Evolutionary conservation across 345 rosid species (phyloP).

Genomic region (Lepidium africanum): DNA sequence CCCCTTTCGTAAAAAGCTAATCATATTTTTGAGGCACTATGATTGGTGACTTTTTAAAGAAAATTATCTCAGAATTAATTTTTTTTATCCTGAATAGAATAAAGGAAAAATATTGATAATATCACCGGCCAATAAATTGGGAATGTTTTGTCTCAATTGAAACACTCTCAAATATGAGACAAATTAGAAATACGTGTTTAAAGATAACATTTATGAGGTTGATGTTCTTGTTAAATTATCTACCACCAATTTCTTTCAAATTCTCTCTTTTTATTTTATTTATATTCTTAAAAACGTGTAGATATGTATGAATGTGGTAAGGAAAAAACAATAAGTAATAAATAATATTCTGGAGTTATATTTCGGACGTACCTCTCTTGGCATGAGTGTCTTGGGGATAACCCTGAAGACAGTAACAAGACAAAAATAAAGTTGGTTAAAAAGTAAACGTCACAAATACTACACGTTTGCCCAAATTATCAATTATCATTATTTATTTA

Average conservation of each 20-base stretch:
- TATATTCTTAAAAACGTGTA: too few species aligned
- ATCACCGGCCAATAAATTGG: conserved; percentile 24
- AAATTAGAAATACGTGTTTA: conserved; percentile 22
- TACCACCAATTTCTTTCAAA: conserved; percentile 27
- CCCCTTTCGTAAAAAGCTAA: conserved; percentile 20
- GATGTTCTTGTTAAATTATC: conserved; percentile 34
- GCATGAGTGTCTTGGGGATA: conserved; percentile 73
- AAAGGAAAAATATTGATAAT: conserved; percentile 9
- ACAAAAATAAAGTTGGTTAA: conserved; percentile 22
- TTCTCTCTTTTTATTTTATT: neutral
- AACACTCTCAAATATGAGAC: conserved; percentile 30
- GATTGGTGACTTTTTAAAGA: conserved; percentile 13
- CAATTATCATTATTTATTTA: neutral
- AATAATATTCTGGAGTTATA: neutral
- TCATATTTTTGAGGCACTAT: conserved; percentile 19
- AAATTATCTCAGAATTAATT: neutral
- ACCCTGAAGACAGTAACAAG: conserved; percentile 45
- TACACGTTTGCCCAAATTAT: conserved; percentile 10
- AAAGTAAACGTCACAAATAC: conserved; percentile 12
- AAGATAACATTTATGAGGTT: conserved; percentile 59
- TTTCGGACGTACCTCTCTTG: conserved; percentile 49
- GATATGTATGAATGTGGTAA: neutral
- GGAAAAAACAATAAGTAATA: neutral
- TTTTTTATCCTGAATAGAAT: too few species aligned
- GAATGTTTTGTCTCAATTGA: conserved; percentile 18